Conservation (phyloP, 2,329 filamentous ascomycete species). For the Paramyrothecium roridum region DNA sequence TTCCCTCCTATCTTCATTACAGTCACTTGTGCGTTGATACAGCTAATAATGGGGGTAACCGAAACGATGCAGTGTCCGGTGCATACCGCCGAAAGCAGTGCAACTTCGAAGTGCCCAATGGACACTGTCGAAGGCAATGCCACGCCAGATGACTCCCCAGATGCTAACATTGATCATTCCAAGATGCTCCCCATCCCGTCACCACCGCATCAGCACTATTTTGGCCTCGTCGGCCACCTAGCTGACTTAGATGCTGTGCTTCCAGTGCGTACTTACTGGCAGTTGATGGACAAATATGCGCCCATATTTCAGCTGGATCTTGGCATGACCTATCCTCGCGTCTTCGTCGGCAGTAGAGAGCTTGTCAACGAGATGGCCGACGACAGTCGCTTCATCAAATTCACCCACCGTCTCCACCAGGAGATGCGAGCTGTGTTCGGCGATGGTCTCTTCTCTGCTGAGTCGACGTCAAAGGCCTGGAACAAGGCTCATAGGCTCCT, state of each 20-base stretch:
- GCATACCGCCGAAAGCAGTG: no score
- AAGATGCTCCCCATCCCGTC: neutral
- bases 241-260: neutral
- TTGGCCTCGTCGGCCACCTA: neutral
- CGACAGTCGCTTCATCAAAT: neutral
- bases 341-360: neutral
- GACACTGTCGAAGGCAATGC: no score
- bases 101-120: no score
- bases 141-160: neutral
- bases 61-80: no score
- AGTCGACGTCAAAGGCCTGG: neutral
- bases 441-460: neutral
- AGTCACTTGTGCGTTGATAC: no score
- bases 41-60: no score
- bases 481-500: neutral
- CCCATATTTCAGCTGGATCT: neutral
- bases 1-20: no score
- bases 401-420: neutral
- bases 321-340: neutral
- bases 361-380: neutral
- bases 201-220: neutral
- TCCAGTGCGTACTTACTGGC: neutral
- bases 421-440: neutral
- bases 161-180: neutral
- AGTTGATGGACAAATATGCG: neutral